A percentile compares a stretch with the other conserved stretches of the same genome.
Evolutionary conservation across 2,329 filamentous ascomycete genomes (phyloP).

Genomic region (Thielaviopsis euricoi): DNA sequence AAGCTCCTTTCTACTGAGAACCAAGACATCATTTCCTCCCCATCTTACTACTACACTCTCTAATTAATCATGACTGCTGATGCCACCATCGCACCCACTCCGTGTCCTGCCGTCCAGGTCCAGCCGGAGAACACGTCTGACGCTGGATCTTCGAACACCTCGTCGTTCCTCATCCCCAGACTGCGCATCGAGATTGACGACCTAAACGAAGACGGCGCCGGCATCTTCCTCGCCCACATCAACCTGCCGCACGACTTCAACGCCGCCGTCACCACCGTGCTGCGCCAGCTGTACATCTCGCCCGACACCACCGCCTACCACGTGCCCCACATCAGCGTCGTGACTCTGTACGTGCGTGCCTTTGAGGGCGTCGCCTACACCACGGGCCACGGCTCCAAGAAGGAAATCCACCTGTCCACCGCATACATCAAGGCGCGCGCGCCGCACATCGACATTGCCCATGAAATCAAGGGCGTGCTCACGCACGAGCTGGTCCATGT

Average conservation of each 20-base stretch:
- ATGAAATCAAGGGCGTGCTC: conserved; percentile 68
- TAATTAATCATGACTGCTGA: too few relatives aligned
- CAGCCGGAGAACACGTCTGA: too few relatives aligned
- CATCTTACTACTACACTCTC: too few relatives aligned
- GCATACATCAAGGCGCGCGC: conserved; percentile 46
- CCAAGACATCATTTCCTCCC: too few relatives aligned
- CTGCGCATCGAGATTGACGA: conserved; percentile 44
- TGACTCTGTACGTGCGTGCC: conserved; percentile 65
- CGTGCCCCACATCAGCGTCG: conserved; percentile 55
- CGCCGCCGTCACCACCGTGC: conserved; percentile 48
- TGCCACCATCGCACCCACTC: too few relatives aligned
- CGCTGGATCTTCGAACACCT: neutral
- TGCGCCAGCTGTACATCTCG: conserved; percentile 53
- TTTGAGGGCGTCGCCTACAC: conserved; percentile 86
- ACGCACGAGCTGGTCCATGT: conserved; percentile 92
- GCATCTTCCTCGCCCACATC: conserved; percentile 50
- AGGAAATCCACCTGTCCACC: conserved; percentile 55
- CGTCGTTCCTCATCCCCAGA: conserved; percentile 30
- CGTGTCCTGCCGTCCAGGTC: too few relatives aligned
- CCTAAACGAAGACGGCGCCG: conserved; percentile 40
- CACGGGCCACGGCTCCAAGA: conserved; percentile 30
- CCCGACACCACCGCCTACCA: conserved; percentile 25
- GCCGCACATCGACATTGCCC: conserved; percentile 23
- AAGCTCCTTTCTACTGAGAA: too few relatives aligned
- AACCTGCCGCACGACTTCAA: conserved; percentile 46